phyloP scores from a whole-genome alignment of 1,284 basidiomycete genomes.

The Ustilago nuda region DNA sequence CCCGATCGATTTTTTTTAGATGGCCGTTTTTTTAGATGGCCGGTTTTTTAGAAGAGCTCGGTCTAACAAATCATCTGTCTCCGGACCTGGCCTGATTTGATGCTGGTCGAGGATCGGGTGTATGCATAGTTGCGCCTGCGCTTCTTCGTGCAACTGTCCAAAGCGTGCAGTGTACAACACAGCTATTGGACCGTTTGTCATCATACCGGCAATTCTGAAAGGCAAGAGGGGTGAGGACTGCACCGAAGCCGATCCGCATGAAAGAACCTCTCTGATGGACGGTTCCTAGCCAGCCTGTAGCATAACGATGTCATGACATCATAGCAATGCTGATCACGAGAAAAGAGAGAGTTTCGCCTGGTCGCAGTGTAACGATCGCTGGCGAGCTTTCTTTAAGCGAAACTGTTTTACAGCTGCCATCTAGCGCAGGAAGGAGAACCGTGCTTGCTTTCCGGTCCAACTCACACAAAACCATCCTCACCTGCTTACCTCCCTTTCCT shows the following conservation, averaged over 20 bases:
- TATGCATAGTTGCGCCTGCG: neutral
- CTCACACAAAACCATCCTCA: too few species aligned
- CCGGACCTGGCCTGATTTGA: neutral
- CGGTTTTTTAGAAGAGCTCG: neutral
- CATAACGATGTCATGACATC: slow-evolving; percentile 2
- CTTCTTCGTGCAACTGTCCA: too few species aligned
- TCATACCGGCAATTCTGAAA: neutral
- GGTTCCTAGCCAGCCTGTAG: neutral
- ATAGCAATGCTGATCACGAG: neutral
- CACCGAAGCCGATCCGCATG: slow-evolving; percentile 9
- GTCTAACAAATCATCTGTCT: neutral
- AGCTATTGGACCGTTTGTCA: neutral
- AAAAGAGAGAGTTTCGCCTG: neutral
- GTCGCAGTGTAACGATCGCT: too few species aligned
- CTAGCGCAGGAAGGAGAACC: neutral
- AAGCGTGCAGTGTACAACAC: too few species aligned
- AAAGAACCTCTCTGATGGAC: neutral
- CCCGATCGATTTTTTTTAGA: too few species aligned
- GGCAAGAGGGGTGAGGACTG: neutral
- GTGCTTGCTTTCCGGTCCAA: too few species aligned
- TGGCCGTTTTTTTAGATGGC: neutral
- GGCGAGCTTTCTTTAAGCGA: neutral
- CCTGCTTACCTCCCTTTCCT: too few species aligned
- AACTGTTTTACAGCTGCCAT: neutral
- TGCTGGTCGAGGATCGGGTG: neutral